These are phyloP conservation scores for Furcasterigmium furcatum DNA, from an alignment of 2,329 filamentous ascomycete genomes.

Conservation along the genomic window DNA sequence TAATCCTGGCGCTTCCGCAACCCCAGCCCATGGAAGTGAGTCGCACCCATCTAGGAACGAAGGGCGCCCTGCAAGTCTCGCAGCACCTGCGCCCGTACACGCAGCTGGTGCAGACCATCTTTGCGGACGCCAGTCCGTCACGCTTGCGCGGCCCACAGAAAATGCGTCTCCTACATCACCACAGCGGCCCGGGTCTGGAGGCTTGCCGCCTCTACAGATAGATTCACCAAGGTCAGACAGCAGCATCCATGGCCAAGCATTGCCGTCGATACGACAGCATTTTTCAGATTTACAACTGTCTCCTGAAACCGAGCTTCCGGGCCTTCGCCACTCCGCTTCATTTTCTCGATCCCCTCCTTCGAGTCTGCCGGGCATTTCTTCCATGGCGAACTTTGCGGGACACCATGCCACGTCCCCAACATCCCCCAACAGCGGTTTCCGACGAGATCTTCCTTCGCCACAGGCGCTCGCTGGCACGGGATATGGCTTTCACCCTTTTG, in stretches of 20 bases:
- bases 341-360: conserved; percentile 32
- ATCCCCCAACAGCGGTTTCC: conserved; percentile 45
- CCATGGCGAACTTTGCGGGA: conserved; percentile 14
- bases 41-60: not conserved
- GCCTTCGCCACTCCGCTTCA: conserved; percentile 10
- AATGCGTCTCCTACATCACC: conserved; percentile 8
- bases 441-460: conserved; percentile 44
- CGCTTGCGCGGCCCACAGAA: conserved; percentile 14
- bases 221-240: conserved; percentile 29
- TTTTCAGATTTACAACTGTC: conserved; percentile 29
- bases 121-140: conserved; percentile 10
- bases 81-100: too few species aligned
- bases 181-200: conserved; percentile 15
- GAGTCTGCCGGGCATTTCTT: conserved; percentile 24
- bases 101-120: not conserved
- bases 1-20: conserved; percentile 14
- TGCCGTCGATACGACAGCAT: conserved; percentile 35
- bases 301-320: conserved; percentile 25
- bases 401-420: conserved; percentile 38
- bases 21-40: conserved; percentile 1
- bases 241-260: conserved; percentile 21
- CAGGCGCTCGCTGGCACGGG: conserved; percentile 29
- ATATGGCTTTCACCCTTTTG: conserved; percentile 18
- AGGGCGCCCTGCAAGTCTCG: too few species aligned
- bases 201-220: conserved; percentile 32